Conservation (phyloP, 2,329 filamentous ascomycete genomes). For the Talaromyces albobiverticillius region DNA sequence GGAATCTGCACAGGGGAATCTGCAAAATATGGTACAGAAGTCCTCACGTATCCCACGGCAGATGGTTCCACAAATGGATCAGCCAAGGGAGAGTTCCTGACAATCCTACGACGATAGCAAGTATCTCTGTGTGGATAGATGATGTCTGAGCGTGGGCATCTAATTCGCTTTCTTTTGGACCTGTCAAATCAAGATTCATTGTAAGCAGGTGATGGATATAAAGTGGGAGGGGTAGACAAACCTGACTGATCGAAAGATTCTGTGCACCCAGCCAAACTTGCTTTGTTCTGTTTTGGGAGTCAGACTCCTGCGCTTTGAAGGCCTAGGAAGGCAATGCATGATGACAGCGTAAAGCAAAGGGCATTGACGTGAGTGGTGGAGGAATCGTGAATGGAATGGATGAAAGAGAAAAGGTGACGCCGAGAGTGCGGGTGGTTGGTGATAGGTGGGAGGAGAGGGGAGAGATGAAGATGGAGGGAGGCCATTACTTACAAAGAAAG, state of each 20-base stretch:
- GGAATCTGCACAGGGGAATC: background rate
- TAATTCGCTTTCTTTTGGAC: background rate
- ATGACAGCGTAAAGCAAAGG: background rate
- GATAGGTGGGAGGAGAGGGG: background rate
- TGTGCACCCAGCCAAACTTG: background rate
- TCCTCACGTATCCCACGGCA: background rate
- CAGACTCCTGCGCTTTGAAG: background rate
- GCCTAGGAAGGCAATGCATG: background rate
- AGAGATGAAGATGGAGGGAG: background rate
- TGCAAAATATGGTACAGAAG: slow-evolving; percentile 1
- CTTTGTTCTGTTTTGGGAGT: slow-evolving; percentile 1
- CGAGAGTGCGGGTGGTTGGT: background rate
- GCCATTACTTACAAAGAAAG: background rate
- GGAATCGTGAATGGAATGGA: background rate
- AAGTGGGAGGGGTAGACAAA: background rate
- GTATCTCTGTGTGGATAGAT: background rate
- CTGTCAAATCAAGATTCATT: background rate
- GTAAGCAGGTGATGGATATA: background rate
- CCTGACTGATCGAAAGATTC: background rate
- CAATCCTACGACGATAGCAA: background rate
- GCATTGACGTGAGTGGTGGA: background rate
- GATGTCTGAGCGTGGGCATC: background rate
- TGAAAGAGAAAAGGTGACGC: background rate
- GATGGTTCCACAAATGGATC: slow-evolving; percentile 2
- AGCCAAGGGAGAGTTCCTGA: background rate